These are phyloP conservation scores for Pleurotus tuoliensis DNA, from an alignment of 768 basidiomycete species.

Conservation along the genomic window DNA sequence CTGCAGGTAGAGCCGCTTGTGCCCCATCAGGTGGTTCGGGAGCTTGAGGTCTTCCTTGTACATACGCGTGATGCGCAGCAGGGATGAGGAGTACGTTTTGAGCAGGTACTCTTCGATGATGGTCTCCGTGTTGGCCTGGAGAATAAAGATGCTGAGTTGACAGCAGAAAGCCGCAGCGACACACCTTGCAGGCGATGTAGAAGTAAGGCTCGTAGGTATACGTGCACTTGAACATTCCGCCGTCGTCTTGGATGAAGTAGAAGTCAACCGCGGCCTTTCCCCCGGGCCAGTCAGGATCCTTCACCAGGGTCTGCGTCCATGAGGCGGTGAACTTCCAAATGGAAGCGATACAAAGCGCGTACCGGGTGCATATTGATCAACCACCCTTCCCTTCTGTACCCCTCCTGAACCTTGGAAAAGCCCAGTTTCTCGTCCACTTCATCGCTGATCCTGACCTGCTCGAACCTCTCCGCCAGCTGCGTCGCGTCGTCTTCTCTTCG, in stretches of 20 bases:
- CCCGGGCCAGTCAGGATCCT: slow-evolving; percentile 78
- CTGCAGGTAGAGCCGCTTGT: slow-evolving; percentile 83
- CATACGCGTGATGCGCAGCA: slow-evolving; percentile 73
- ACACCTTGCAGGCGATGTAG: slow-evolving; percentile 85
- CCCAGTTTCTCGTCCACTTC: slow-evolving; percentile 94
- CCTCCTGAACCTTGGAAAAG: slow-evolving; percentile 79
- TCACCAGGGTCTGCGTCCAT: slow-evolving; percentile 66
- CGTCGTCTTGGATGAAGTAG: slow-evolving; percentile 97
- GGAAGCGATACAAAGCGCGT: slow-evolving; percentile 21
- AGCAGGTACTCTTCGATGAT: slow-evolving; percentile 93
- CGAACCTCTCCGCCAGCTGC: slow-evolving; percentile 81
- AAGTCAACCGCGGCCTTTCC: slow-evolving; percentile 92
- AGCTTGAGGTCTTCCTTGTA: slow-evolving; percentile 92
- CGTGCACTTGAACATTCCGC: slow-evolving; percentile 93
- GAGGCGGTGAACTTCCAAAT: background rate
- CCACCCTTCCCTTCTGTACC: slow-evolving; percentile 81
- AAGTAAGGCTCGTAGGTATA: slow-evolving; percentile 95
- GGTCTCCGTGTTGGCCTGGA: slow-evolving; percentile 78
- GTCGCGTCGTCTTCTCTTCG: slow-evolving; percentile 86
- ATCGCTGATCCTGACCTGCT: slow-evolving; percentile 68
- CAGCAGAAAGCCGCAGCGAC: slow-evolving; percentile 2
- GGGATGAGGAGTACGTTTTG: slow-evolving; percentile 87
- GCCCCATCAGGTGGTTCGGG: slow-evolving; percentile 97
- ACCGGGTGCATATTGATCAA: slow-evolving; percentile 98
- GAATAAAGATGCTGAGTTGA: slow-evolving; percentile 5